Percentiles rank a stretch among this genome's conserved stretches.
Conservation (phyloP, 1,139 yeast species). For the Zygoascus sp. region DNA sequence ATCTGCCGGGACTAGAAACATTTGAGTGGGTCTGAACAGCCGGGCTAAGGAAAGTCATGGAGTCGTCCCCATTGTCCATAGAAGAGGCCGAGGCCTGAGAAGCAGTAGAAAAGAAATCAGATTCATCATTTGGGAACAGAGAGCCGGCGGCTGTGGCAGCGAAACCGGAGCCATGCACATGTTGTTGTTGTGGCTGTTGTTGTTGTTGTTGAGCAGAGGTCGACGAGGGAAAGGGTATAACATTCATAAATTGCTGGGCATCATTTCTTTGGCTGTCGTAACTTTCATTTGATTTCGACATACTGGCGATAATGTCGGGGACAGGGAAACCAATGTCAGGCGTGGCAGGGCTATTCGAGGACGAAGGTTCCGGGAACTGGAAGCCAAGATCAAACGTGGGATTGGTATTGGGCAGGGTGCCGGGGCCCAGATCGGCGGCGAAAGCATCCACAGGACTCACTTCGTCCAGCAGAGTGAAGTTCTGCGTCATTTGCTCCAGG, state of each 20-base stretch:
- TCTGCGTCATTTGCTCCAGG: slow-evolving; percentile 23
- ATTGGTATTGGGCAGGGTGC: background rate
- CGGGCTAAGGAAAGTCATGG: background rate
- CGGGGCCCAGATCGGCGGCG: background rate
- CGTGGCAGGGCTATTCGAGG: slow-evolving; percentile 3
- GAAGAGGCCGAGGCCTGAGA: slow-evolving; percentile 2
- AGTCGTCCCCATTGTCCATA: slow-evolving; percentile 3
- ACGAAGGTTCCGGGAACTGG: background rate
- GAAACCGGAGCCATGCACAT: background rate
- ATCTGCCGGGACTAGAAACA: slow-evolving; percentile 18
- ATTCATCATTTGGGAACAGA: background rate
- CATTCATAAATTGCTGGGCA: background rate
- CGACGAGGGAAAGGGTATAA: background rate
- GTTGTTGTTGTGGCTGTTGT: too few relatives aligned
- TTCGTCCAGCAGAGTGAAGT: slow-evolving; percentile 20
- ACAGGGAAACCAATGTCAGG: slow-evolving; percentile 9
- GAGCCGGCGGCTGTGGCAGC: background rate
- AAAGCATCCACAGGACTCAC: background rate
- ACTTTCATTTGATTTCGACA: background rate
- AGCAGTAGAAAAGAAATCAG: slow-evolving; percentile 2
- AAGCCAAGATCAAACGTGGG: slow-evolving; percentile 4
- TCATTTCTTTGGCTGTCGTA: background rate
- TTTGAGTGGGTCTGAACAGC: background rate
- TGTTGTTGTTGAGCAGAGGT: background rate
- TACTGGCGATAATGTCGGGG: background rate